phyloP scores from a whole-genome alignment of 345 rosid species.

The Camelina laxa region DNA sequence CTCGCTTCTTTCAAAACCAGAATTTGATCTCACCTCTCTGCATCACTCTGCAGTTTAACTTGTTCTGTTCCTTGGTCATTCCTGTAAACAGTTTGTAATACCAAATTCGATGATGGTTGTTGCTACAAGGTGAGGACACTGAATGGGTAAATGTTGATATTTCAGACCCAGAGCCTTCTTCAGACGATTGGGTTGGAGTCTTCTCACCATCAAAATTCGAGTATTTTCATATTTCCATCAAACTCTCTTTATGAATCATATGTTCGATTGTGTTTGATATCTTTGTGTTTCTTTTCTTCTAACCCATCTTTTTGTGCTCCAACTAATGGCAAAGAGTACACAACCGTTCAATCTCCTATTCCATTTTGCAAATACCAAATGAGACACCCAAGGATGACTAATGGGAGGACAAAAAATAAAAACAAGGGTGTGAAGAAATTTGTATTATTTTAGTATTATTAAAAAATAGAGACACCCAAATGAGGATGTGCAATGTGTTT shows the following conservation, averaged over 20 bases:
- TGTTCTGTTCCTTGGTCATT: not conserved
- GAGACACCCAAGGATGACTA: no score
- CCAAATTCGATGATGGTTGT: not conserved
- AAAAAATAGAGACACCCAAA: no score
- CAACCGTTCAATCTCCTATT: not conserved
- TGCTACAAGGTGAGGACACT: conserved; percentile 72
- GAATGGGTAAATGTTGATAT: conserved; percentile 62
- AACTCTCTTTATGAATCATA: not conserved
- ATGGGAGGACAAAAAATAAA: no score
- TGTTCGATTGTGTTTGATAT: not conserved
- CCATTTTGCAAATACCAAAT: not conserved
- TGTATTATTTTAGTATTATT: no score
- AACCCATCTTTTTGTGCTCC: conserved; percentile 65
- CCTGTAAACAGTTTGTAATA: not conserved
- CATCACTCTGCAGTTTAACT: no score
- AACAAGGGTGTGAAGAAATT: no score
- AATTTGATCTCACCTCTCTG: no score
- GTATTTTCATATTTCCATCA: conserved; percentile 46
- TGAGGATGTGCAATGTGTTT: no score
- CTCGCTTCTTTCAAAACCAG: no score
- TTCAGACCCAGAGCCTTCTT: conserved; percentile 50
- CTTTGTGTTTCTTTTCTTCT: conserved; percentile 26
- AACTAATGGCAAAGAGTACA: conserved; percentile 41
- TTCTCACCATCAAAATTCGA: conserved; percentile 77
- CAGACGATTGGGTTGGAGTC: conserved; percentile 79